Conservation (phyloP, 495 filamentous ascomycete species). For the Penicillium antarcticum region DNA sequence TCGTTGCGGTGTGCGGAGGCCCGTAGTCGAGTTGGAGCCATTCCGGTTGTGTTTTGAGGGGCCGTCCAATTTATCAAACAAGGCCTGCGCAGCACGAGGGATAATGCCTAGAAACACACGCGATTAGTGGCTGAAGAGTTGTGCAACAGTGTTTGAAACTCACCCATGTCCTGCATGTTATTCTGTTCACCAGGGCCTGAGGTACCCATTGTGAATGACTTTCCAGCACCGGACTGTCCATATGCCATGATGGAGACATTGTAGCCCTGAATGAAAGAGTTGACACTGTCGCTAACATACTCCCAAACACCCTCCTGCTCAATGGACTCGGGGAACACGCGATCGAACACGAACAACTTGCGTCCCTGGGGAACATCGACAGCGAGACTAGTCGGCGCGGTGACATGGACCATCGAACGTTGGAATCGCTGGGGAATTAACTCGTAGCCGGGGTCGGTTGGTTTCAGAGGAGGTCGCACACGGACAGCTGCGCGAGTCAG, state of each 20-base stretch:
- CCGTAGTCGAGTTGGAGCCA: slow-evolving; percentile 56
- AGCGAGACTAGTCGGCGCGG: slow-evolving; percentile 75
- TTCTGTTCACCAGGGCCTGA: slow-evolving; percentile 80
- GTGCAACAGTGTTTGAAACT: slow-evolving; percentile 5
- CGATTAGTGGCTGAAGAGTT: background rate
- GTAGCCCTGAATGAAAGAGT: slow-evolving; percentile 91
- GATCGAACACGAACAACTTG: slow-evolving; percentile 94
- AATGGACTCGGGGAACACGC: slow-evolving; percentile 82
- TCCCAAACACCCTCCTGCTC: slow-evolving; percentile 92
- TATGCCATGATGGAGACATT: slow-evolving; percentile 99
- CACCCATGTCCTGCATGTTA: slow-evolving; percentile 77
- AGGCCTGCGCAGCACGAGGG: slow-evolving; percentile 78
- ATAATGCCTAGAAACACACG: slow-evolving; percentile 66
- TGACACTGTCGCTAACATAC: slow-evolving; percentile 86
- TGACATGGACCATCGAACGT: slow-evolving; percentile 86
- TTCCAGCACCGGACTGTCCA: slow-evolving; percentile 98
- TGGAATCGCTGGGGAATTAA: slow-evolving; percentile 95
- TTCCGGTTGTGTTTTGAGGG: slow-evolving; percentile 49
- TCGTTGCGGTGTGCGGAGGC: slow-evolving; percentile 74
- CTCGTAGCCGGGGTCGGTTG: slow-evolving; percentile 87
- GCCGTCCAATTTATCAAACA: slow-evolving; percentile 83
- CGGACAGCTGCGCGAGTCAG: slow-evolving; percentile 67
- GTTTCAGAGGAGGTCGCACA: slow-evolving; percentile 82
- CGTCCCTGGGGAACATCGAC: slow-evolving; percentile 89
- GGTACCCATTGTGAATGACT: slow-evolving; percentile 99